These are phyloP conservation scores for Beauveria pseudobassiana DNA, from an alignment of 2,329 filamentous ascomycete genomes.

Conservation along the genomic window DNA sequence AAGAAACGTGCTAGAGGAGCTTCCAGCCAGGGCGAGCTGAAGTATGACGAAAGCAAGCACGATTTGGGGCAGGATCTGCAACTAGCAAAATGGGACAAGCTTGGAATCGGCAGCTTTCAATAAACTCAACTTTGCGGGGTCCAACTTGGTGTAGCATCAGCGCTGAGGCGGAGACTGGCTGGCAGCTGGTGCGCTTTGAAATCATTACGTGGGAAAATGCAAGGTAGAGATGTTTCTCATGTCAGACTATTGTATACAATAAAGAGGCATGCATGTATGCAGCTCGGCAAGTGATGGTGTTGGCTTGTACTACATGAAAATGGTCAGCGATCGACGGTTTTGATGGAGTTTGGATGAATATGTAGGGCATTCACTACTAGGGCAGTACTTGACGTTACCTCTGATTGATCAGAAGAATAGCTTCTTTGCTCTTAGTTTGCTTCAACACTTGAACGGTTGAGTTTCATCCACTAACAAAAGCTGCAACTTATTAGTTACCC, in stretches of 20 bases:
- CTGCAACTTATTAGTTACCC: too few species aligned
- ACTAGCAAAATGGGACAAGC: background rate
- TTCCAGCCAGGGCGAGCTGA: background rate
- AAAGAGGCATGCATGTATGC: background rate
- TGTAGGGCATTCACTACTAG: too few species aligned
- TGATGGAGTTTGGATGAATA: too few species aligned
- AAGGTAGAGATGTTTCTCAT: too few species aligned
- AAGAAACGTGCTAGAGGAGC: too few species aligned
- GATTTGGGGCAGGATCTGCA: background rate
- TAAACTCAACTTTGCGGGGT: background rate
- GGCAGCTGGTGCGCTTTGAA: too few species aligned
- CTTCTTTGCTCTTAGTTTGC: too few species aligned
- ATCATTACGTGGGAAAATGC: too few species aligned
- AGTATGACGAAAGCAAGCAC: constrained; percentile 1
- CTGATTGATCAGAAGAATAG: too few species aligned
- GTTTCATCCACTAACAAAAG: background rate
- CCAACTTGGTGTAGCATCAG: background rate
- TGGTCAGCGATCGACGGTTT: too few species aligned
- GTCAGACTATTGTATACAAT: background rate
- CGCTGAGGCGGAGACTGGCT: background rate
- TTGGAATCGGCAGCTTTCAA: background rate
- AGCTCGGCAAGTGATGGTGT: background rate
- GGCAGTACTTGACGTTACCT: too few species aligned
- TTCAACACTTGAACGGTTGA: background rate
- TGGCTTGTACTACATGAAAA: background rate